Conservation (phyloP, 139 green algal genomes). For the Choricystis sp. region DNA sequence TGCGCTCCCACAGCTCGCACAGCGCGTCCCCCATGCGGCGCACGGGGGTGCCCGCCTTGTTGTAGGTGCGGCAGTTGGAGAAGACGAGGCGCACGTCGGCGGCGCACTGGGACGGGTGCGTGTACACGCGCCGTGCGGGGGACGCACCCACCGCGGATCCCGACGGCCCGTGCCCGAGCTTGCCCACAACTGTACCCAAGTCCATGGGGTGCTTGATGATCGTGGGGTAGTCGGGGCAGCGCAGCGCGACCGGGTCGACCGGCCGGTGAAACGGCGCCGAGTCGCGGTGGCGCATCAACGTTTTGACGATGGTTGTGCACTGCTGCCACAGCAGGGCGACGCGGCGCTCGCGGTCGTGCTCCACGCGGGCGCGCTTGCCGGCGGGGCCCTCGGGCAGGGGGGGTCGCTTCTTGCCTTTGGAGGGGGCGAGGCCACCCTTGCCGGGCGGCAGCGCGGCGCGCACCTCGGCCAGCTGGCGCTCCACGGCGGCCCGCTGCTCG, state of each 20-base stretch:
- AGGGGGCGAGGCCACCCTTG: neutral
- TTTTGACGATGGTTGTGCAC: conserved; percentile 16
- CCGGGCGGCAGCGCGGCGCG: too few species aligned
- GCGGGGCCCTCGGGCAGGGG: too few species aligned
- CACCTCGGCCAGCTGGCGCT: conserved; percentile 13
- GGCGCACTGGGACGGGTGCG: conserved; percentile 20
- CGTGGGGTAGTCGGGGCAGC: conserved; percentile 35
- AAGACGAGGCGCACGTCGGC: conserved; percentile 39
- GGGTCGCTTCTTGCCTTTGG: neutral
- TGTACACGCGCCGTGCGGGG: conserved; percentile 19
- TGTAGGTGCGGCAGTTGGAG: conserved; percentile 40
- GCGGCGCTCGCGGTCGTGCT: neutral
- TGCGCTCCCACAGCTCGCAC: conserved; percentile 32
- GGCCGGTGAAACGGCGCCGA: conserved; percentile 12
- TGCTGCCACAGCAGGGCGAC: conserved; percentile 7
- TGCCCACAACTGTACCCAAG: conserved; percentile 29
- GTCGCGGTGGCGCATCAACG: conserved; percentile 14
- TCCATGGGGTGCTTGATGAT: conserved; percentile 65
- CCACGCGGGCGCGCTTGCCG: neutral
- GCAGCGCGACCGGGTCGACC: conserved; percentile 4
- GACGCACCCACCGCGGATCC: conserved; percentile 1
- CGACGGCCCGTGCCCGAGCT: conserved; percentile 7
- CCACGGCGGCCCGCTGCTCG: conserved; percentile 6
- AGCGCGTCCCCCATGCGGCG: conserved; percentile 28
- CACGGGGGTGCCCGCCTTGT: conserved; percentile 25